Conservation (phyloP, 2,329 filamentous ascomycete genomes). For the Diaporthe sp. region DNA sequence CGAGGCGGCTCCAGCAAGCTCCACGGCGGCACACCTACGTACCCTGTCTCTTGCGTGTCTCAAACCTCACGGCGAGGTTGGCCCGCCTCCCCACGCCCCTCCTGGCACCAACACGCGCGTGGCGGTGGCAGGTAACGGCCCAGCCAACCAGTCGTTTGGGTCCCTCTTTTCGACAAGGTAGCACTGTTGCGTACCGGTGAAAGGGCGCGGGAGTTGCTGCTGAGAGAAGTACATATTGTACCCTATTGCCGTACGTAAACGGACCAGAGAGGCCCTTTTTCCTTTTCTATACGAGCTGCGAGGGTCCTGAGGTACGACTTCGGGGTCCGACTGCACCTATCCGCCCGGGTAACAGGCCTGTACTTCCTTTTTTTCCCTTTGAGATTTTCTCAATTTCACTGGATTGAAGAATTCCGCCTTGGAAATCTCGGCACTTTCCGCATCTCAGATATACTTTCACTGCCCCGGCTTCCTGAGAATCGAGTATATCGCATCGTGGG, state of each 20-base stretch:
- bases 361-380: slow-evolving; percentile 11
- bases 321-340: slow-evolving; percentile 11
- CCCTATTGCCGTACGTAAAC: neutral
- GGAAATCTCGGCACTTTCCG: neutral
- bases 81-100: neutral
- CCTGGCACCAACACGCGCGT: slow-evolving; percentile 29
- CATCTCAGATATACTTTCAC: neutral
- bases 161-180: neutral
- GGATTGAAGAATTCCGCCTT: neutral
- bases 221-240: neutral
- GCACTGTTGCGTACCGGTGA: neutral
- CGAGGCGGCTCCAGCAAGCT: neutral
- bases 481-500: neutral
- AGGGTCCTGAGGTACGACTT: neutral
- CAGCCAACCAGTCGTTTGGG: neutral
- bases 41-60: slow-evolving; percentile 21
- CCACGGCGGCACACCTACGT: neutral
- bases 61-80: slow-evolving; percentile 18
- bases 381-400: neutral
- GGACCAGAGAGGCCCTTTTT: neutral
- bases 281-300: slow-evolving; percentile 8
- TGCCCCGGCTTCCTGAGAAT: neutral
- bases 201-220: neutral
- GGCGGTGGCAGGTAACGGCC: slow-evolving; percentile 32
- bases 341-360: neutral